Evolutionary conservation across 2,329 filamentous ascomycete species (phyloP), one percentile per base, ranked within the genome.

Genomic region (Dactylellina drechsleri): DNA sequence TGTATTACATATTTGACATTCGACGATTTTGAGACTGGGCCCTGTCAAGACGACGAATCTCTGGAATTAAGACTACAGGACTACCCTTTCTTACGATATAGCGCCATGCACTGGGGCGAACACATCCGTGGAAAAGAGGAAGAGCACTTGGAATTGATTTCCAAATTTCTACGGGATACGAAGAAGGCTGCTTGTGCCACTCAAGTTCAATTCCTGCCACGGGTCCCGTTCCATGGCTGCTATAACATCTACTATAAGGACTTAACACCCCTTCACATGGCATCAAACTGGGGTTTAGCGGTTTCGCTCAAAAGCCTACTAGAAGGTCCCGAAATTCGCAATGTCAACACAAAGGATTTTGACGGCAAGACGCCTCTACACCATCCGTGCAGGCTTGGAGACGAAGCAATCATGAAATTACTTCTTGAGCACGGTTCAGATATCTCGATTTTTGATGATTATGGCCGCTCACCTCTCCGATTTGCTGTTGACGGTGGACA

Each of bases 201-300:
- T 1, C 66, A 70, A 43, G 57, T 70, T 26, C 49, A 70, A 57
- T 70, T 57, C 16, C 41, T 70, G 65, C 61, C 68, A 50, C 31
- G 10, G 74, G 59, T 76, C 66, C 20, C 77, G 66, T 23, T 80
- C 71, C 49, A 79, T 78, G 16, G 66, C 79, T 52, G 77, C 77
- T 53, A 66, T 52, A 41, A 71, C 36, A 31, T 28, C 15, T 61
- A 60, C 47, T 68, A 77, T 23, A 58, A 78, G 61, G 62, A 57
- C 31, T 40, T 77, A 13, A 74, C 62, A n/a, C 18, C 56, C 0
- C 28, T 73, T 31, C 66, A 72, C 18, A 66, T 68, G 43, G 57
- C 58, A 15, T 26, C 62, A 4, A 50, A 66, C 12, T 61, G 57
- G 56, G 54, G 56, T 5, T 40, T 67, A 40, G 57, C 60, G 20